Base-by-base conservation (phyloP, 176 grass and related monocot genomes). In the Poa pratensis region DNA sequence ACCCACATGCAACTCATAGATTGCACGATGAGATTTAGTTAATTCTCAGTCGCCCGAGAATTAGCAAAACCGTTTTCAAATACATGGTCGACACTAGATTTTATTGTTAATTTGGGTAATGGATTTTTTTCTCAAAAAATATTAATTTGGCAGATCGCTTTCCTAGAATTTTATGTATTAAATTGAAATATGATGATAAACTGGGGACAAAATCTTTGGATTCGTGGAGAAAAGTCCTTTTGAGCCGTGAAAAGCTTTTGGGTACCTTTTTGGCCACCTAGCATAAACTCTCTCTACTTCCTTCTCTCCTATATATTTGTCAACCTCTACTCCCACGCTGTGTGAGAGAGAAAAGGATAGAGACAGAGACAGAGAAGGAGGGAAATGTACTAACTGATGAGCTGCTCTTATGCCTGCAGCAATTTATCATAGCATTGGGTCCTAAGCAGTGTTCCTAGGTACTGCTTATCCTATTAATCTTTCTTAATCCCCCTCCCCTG, bases 241-340 rank as follows among this genome's bases (percentile, higher is more conserved):
- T 58, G 83, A 68, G 27, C 35, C 26, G 7, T 74, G 75, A 87
- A 69, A 83, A 78, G 27, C 65, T 65, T 74, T 88, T 82, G 26
- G 46, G 42, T 13, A 86, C 80, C 84, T 87, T 90, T 90, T 60
- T 75, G 67, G 80, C 80, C 68, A n/a, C 80, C 84, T 66, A 75
- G 83, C 81, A 62, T 80, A 28, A 42, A 23, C 76, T 13, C 60
- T 72, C 59, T 7, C 39, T 55, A n/a, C 40, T 60, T 52, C 2
- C 22, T 63, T 76, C 81, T 76, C 62, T 78, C 81, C 81, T 91
- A 86, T 90, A 91, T 63, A 84, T 68, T 70, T 80, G 61, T 84
- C 69, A 37, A 80, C 51, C 76, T 87, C 85, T 60, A 54, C 87
- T 84, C 48, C 69, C 42, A 87, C 24, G 24, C 4, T 46, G 45